Evolutionary conservation across 352 stramenopile genomes (phyloP).

Genomic region (Pythium guiyangense): DNA sequence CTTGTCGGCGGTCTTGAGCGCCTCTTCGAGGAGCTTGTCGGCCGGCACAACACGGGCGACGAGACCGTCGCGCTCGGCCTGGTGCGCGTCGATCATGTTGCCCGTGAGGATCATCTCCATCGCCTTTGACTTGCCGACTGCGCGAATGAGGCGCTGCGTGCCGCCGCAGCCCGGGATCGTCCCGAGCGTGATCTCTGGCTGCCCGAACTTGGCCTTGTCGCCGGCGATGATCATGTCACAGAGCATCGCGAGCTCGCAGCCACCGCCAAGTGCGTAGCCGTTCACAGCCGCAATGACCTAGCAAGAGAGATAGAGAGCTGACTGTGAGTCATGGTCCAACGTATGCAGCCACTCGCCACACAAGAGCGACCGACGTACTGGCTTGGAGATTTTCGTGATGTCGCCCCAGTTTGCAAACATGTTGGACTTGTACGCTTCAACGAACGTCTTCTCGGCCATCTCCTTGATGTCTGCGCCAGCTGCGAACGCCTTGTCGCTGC

Average conservation of each 20-base stretch:
- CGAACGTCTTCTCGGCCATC: conserved; percentile 93
- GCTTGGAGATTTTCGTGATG: conserved; percentile 93
- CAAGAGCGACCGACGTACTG: conserved; percentile 56
- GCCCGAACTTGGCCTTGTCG: conserved; percentile 96
- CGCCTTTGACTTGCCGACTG: conserved; percentile 97
- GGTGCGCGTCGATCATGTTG: conserved; percentile 94
- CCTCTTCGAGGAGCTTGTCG: conserved; percentile 91
- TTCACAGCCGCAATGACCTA: conserved; percentile 96
- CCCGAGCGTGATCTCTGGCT: conserved; percentile 98
- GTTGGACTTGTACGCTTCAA: conserved; percentile 92
- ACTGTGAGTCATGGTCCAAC: no score
- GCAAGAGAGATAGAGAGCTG: no score
- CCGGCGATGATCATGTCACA: conserved; percentile 98
- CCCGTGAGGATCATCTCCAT: conserved; percentile 99
- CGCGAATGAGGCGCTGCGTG: conserved; percentile 95
- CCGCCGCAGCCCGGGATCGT: conserved; percentile 96
- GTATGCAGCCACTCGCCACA: background rate
- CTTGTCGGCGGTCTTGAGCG: conserved; percentile 94
- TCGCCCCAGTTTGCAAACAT: conserved; percentile 98
- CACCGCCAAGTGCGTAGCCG: conserved; percentile 96
- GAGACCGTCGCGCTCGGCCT: conserved; percentile 92
- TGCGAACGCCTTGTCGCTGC: conserved; percentile 96
- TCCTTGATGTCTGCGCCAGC: conserved; percentile 96
- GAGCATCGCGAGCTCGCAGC: conserved; percentile 99
- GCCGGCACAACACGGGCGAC: conserved; percentile 93